Evolutionary conservation across 2,329 filamentous ascomycete genomes (phyloP), one percentile per base, ranked within the genome.

Genomic region (Botrytis porri): DNA sequence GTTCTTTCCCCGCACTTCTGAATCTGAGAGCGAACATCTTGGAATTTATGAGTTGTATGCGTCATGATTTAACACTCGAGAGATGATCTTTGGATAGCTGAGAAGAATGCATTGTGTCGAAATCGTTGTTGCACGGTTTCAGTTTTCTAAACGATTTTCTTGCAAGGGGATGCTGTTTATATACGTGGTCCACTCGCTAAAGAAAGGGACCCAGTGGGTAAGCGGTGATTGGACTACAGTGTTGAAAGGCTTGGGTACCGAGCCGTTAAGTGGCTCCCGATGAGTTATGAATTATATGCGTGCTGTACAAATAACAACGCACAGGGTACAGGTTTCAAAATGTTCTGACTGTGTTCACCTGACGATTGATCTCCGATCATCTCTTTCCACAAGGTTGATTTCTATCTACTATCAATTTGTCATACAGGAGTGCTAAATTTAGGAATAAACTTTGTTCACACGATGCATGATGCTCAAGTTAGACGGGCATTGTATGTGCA

Each of bases 101-200:
- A 60, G 35, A 72, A 59, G 10, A 69, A 25, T 16, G 16, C 62
- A 67, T 72, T n/a, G 39, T 60, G 29, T 41, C 32, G 25, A 41
- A 59, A 37, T 57, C 8, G 22, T 41, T 43, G 61, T 59, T 48
- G 48, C 37, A 48, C 41, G 37, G 61, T 67, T 72, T 72, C 61
- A 45, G 32, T 67, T 60, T 67, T 67, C 29, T n/a, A 41, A 18
- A 43, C 25, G 39, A 8, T 59, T 60, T 61, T 61, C 22, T 72
- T 66, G 29, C 45, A 66, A 41, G 51, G 70, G 37, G 57, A 59
- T 37, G 45, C 51, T 59, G 62, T 67, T 57, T 72, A 72, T 69
- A 67, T 70, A 72, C 70, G 70, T 72, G 70, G 70, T 66, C 48
- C 70, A 62, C 63, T 69, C 62, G 62, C 63, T 72, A 59, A 72